Evolutionary conservation across 2,329 filamentous ascomycete species (phyloP), one percentile per base, ranked within the genome.

Genomic region (Plenodomus biglobosus): DNA sequence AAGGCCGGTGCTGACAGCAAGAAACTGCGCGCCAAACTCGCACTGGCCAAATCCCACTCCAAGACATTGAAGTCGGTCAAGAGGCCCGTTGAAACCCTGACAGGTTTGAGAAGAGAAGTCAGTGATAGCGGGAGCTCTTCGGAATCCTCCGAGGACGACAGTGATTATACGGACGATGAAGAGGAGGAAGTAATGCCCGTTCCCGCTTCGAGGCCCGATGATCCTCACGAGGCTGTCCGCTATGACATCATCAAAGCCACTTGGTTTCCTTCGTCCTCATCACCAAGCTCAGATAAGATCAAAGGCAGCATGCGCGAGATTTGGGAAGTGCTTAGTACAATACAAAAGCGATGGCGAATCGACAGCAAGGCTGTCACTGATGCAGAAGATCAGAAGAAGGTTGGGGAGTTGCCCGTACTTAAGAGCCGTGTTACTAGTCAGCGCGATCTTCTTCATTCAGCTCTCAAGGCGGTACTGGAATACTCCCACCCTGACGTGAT

Each of bases 161-260:
- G 70, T 56, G 77, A 70, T 56, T 76, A 81, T 34, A 79, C 79
- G 1, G 74, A 79, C 44, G 80, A 83, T 43, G 78, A 80, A 22
- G 75, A 78, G 13, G 75, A 78, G 27, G 80, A 84, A 50, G 70
- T 74, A 15, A 81, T 80, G 15, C 83, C 83, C 18, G 66, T 85
- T 7, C 79, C 82, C 10, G 58, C 73, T 17, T 70, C 71, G 47
- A 75, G 82, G 20, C 79, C 83, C 8, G 75, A 72, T 32, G 78
- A 81, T 38, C 75, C 78, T 4, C 72, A 79, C 50, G 78, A 73
- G 57, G 80, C 76, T 37, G 76, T 78, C 13, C 75, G 77, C 44
- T 85, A 85, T 66, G 82, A 85, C 61, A 76, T 80, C 8, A 78
- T 85, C 46, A 81, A 82, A 64, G 81, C 82, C 22, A 77, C 84